phyloP scores from a whole-genome alignment of 345 rosid genomes.

The Theobroma cacao region DNA sequence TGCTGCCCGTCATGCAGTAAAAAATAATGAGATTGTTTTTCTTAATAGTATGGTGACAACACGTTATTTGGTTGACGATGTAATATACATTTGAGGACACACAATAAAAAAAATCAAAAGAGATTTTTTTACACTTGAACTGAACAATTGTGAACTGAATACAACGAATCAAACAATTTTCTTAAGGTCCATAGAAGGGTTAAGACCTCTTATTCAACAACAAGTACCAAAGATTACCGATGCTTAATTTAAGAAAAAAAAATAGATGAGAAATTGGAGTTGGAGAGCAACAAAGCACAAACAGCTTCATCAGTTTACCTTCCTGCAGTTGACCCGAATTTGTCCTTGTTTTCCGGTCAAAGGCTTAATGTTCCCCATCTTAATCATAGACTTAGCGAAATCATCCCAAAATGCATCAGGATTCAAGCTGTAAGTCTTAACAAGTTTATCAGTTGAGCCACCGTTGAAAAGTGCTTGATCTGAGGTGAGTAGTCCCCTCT shows the following conservation, averaged over 20 bases:
- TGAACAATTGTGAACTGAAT: not conserved
- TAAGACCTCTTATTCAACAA: not conserved
- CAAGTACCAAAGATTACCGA: no score
- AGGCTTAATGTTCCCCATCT: slow-evolving; percentile 51
- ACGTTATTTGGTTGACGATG: no score
- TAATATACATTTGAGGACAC: no score
- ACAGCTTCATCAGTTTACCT: not conserved
- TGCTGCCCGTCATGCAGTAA: no score
- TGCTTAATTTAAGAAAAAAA: no score
- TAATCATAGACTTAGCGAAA: slow-evolving; percentile 43
- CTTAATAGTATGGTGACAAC: no score
- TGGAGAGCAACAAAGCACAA: no score
- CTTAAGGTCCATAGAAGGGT: not conserved
- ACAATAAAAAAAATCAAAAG: no score
- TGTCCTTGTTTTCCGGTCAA: slow-evolving; percentile 42
- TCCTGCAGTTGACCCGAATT: slow-evolving; percentile 34
- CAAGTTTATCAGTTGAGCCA: slow-evolving; percentile 14
- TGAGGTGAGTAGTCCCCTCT: slow-evolving; percentile 39
- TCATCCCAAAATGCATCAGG: slow-evolving; percentile 26
- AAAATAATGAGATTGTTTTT: no score
- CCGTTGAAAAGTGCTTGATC: slow-evolving; percentile 46
- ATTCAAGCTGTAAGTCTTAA: slow-evolving; percentile 23
- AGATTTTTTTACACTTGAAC: not conserved
- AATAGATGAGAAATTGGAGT: no score
- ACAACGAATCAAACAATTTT: not conserved